Conservation (phyloP, 2,329 filamentous ascomycete genomes). For the Colletotrichum sp. region DNA sequence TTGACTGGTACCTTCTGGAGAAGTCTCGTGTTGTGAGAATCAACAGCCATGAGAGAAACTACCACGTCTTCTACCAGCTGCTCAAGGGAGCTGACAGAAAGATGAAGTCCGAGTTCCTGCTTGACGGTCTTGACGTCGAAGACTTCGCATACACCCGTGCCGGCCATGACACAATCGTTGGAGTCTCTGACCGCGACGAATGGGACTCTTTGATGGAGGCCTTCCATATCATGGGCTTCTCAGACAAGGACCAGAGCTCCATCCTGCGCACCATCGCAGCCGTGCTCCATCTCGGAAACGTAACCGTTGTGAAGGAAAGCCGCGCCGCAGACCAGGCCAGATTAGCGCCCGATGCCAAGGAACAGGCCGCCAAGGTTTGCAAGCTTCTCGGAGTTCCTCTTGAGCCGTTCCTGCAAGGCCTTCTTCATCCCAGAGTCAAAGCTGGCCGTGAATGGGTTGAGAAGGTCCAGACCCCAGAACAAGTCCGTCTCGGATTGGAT, state of each 20-base stretch:
- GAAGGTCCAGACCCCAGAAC: slow-evolving; percentile 96
- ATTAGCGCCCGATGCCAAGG: slow-evolving; percentile 75
- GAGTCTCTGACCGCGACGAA: slow-evolving; percentile 88
- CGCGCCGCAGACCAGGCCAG: slow-evolving; percentile 89
- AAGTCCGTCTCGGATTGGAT: slow-evolving; percentile 88
- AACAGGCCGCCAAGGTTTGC: slow-evolving; percentile 80
- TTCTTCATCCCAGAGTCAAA: slow-evolving; percentile 93
- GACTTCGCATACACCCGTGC: slow-evolving; percentile 92
- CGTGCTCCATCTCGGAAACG: slow-evolving; percentile 92
- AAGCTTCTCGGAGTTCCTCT: slow-evolving; percentile 82
- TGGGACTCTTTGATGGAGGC: slow-evolving; percentile 92
- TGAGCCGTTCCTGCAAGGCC: slow-evolving; percentile 85
- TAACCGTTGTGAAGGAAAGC: slow-evolving; percentile 89
- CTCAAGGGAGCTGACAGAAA: slow-evolving; percentile 79
- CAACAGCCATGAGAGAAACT: slow-evolving; percentile 89
- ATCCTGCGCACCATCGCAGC: slow-evolving; percentile 90
- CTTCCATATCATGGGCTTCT: slow-evolving; percentile 93
- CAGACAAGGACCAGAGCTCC: slow-evolving; percentile 79
- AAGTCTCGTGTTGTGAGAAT: slow-evolving; percentile 96
- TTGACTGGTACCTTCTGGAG: slow-evolving; percentile 97
- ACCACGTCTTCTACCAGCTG: slow-evolving; percentile 97
- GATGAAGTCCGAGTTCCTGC: slow-evolving; percentile 77
- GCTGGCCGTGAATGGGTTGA: slow-evolving; percentile 98
- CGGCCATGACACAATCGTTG: slow-evolving; percentile 89
- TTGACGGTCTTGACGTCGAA: slow-evolving; percentile 77